Conservation (phyloP, 768 basidiomycete species). For the Collybia sordida region DNA sequence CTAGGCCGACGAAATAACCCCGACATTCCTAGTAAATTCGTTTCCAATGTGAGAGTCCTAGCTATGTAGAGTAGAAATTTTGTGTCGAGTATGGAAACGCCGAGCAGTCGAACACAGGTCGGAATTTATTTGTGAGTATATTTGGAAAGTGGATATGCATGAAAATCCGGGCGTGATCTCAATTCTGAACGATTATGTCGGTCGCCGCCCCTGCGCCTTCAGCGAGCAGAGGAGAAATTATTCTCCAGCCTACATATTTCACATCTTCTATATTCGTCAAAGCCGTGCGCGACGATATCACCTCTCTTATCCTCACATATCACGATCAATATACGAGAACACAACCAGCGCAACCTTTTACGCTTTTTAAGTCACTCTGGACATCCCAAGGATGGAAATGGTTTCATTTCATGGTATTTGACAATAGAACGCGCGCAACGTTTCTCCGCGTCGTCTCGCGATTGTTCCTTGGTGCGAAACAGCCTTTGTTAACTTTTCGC, state of each 20-base stretch:
- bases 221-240: conserved; percentile 55
- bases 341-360: conserved; percentile 49
- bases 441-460: conserved; percentile 62
- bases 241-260: conserved; percentile 75
- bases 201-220: conserved; percentile 59
- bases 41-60: background rate
- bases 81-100: too few species aligned
- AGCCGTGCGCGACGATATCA: conserved; percentile 64
- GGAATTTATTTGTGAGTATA: conserved; percentile 2
- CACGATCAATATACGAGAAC: conserved; percentile 43
- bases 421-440: conserved; percentile 59
- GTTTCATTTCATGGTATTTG: conserved; percentile 75
- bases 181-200: conserved; percentile 26
- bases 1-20: conserved; percentile 54
- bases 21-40: conserved; percentile 25
- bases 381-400: conserved; percentile 65
- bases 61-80: too few species aligned
- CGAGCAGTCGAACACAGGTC: background rate
- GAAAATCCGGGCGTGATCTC: too few species aligned
- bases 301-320: conserved; percentile 50
- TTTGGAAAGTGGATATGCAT: conserved; percentile 7
- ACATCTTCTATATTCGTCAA: conserved; percentile 74
- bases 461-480: conserved; percentile 62
- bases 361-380: conserved; percentile 74
- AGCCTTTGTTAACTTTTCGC: background rate